phyloP scores from a whole-genome alignment of 352 stramenopile species.

The Pilasporangium apinafurcum region DNA sequence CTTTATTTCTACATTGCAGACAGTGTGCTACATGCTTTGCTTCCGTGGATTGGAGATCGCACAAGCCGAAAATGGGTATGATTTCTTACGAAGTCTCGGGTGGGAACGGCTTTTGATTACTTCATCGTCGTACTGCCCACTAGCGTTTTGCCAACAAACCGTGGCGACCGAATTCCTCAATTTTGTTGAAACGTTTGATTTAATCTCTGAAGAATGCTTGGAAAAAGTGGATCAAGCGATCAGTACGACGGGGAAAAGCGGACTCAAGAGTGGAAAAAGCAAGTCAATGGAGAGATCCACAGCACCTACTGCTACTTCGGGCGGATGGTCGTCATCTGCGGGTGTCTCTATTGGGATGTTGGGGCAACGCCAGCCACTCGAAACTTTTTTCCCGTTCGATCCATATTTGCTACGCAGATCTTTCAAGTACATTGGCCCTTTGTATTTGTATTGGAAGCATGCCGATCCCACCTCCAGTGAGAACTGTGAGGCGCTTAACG shows the following conservation, averaged over 20 bases:
- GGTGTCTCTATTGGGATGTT: slow-evolving; percentile 23
- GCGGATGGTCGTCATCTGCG: slow-evolving; percentile 7
- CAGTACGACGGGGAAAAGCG: slow-evolving; percentile 30
- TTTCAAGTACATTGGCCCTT: slow-evolving; percentile 88
- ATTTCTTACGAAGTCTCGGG: slow-evolving; percentile 75
- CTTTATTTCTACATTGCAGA: slow-evolving; percentile 87
- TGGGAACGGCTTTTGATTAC: slow-evolving; percentile 75
- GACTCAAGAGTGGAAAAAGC: slow-evolving; percentile 13
- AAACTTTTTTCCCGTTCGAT: slow-evolving; percentile 97
- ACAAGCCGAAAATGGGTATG: slow-evolving; percentile 60
- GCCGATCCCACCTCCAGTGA: slow-evolving; percentile 70
- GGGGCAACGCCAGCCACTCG: slow-evolving; percentile 50
- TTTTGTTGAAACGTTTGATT: slow-evolving; percentile 67
- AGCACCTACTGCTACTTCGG: slow-evolving; percentile 25
- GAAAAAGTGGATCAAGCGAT: slow-evolving; percentile 72
- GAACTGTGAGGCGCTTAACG: slow-evolving; percentile 55
- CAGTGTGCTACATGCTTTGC: slow-evolving; percentile 97
- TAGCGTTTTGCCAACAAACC: slow-evolving; percentile 74
- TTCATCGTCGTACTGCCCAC: slow-evolving; percentile 42
- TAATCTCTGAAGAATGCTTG: slow-evolving; percentile 71
- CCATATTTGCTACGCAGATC: slow-evolving; percentile 93
- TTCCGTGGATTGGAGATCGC: slow-evolving; percentile 91
- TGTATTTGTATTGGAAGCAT: slow-evolving; percentile 95
- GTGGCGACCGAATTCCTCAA: slow-evolving; percentile 82
- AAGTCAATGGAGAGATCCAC: slow-evolving; percentile 72